Evolutionary conservation across 2,329 filamentous ascomycete species (phyloP), one percentile per base, ranked within the genome.

Genomic region (Penicillium sclerotiorum): DNA sequence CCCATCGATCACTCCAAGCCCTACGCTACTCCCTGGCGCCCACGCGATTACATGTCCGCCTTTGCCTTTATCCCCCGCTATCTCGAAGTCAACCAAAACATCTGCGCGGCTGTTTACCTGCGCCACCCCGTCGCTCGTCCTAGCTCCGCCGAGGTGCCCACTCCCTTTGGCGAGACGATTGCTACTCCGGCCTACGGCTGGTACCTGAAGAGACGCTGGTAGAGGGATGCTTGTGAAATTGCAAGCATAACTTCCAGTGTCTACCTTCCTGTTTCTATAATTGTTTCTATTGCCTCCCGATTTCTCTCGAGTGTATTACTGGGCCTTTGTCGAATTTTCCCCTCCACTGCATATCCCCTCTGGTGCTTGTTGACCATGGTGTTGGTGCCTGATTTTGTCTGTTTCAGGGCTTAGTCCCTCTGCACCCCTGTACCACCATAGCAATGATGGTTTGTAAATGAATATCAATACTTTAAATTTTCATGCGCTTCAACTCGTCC

Each of bases 31-130:
- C 94, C 94, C 11, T 99, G 94, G 94, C 76, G 81, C 57, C 94
- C 94, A 11, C 82, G 91, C 48, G 81, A 87, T 45, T 97, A 83
- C 73, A 95, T 99, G 89, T 80, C 83, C 44, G 86, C 92, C 0
- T 99, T 99, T 73, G 91, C 92, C 20, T 96, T 96, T 73, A 91
- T 99, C 60, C 94, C 94, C 9, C 80, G 89, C 46, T 99, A 97
- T 72, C 83, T 99, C 53, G 95, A 99, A 76, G 94, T 99, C 62
- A 96, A 97, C 78, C 94, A 95, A 72, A 95, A 92, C 66, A 88
- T 97, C 63, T 99, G 94, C 73, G 87, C 92, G 1, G 94, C 94
- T 9, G 91, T 99, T 33, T 99, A 99, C 71, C 76, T 99, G 55
- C 83, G 94, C 50, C 93, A 99, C 76, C 94, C 94, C 0, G 93